Base-by-base conservation (phyloP, 139 green algal genomes). In the Monoraphidium neglectum region DNA sequence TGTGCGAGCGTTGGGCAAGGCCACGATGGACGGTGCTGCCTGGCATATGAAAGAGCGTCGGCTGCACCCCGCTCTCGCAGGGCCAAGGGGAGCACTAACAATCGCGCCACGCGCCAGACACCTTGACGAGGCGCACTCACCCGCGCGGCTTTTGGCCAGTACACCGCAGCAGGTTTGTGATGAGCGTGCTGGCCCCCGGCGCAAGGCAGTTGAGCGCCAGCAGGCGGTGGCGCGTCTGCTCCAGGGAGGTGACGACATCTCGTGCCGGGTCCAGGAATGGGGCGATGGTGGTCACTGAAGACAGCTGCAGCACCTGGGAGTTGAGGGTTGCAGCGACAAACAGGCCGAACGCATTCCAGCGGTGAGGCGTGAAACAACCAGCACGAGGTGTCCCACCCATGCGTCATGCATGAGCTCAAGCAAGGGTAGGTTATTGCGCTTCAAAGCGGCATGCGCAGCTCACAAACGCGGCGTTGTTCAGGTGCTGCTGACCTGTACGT, bases 401-500 rank as follows among this genome's bases (percentile, higher is more conserved):
- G n/a, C n/a, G n/a, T n/a, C n/a, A n/a, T n/a, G n/a, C n/a, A n/a
- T n/a, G n/a, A n/a, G n/a, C n/a, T n/a, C n/a, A n/a, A n/a, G n/a
- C n/a, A n/a, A n/a, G n/a, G n/a, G n/a, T n/a, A n/a, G n/a, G n/a
- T n/a, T n/a, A n/a, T n/a, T n/a, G n/a, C n/a, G n/a, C n/a, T n/a
- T n/a, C n/a, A n/a, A n/a, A n/a, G n/a, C n/a, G n/a, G n/a, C n/a
- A n/a, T n/a, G n/a, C n/a, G n/a, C n/a, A n/a, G n/a, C n/a, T n/a
- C n/a, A n/a, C n/a, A n/a, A n/a, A n/a, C n/a, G n/a, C n/a, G n/a
- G n/a, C n/a, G n/a, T n/a, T n/a, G n/a, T n/a, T n/a, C n/a, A n/a
- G n/a, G n/a, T n/a, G n/a, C n/a, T n/a, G n/a, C n/a, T n/a, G n/a
- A 86, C 82, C 77, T 96, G 92, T 33, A 95, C 91, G 60, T 90